These are phyloP conservation scores for Dentipellis sp. DNA, from an alignment of 768 basidiomycete species.

Conservation along the genomic window DNA sequence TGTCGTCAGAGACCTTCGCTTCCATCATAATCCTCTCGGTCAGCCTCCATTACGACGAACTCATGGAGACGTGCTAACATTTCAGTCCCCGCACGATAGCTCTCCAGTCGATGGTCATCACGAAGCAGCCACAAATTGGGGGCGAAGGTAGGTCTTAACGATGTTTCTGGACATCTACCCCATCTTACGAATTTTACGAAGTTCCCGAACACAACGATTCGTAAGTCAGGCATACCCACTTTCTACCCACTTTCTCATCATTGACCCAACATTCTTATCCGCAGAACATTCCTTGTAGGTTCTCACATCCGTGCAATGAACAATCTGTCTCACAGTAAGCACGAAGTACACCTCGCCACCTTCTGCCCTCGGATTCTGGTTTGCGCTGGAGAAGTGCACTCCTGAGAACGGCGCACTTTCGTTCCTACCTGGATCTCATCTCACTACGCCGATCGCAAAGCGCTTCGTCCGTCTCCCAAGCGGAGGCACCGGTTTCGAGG, in stretches of 20 bases:
- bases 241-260: not conserved
- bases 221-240: conserved; percentile 36
- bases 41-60: conserved; percentile 13
- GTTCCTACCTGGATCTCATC: conserved; percentile 88
- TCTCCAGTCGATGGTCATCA: conserved; percentile 91
- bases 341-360: conserved; percentile 84
- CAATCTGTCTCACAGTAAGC: not conserved
- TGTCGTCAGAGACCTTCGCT: conserved; percentile 69
- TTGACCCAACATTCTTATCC: not conserved
- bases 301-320: not conserved
- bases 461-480: conserved; percentile 74
- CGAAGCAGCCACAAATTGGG: conserved; percentile 89
- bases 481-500: conserved; percentile 82
- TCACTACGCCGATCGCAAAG: conserved; percentile 60
- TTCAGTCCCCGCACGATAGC: conserved; percentile 31
- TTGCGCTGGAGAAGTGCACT: conserved; percentile 87
- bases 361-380: conserved; percentile 93
- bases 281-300: conserved; percentile 67
- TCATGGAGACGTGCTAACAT: no score
- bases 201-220: conserved; percentile 94
- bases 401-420: conserved; percentile 74
- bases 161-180: not conserved
- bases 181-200: conserved; percentile 18
- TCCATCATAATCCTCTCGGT: conserved; percentile 83
- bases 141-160: conserved; percentile 57